Evolutionary conservation across 345 rosid species (phyloP), one percentile per base, ranked within the genome.

Genomic region (Trapa incisa): DNA sequence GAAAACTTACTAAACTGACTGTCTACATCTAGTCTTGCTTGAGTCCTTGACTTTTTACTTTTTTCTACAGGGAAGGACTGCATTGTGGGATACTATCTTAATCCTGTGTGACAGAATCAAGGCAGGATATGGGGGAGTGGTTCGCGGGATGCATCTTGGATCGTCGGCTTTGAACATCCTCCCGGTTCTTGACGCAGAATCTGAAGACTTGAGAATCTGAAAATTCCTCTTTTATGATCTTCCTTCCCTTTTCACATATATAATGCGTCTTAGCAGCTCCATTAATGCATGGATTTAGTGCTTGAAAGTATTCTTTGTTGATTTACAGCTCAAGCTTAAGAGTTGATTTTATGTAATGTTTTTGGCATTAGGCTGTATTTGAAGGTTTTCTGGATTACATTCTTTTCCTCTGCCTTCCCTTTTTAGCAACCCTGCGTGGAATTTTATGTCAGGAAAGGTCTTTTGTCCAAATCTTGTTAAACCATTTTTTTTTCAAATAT

Each of bases 61-160:
- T 70, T 43, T 7, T 66, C 72, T 66, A 58, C 96, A 90, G 97
- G 99, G 99, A 72, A 79, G 99, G 67, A 86, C 96, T 41, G 91
- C 96, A 38, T 65, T 89, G 65, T 91, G 99, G 97, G 96, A 91
- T 80, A 80, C 97, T 22, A 77, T 91, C 71, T 73, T 91, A 80
- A 80, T 93, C 12, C 54, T 86, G 73, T 87, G 96, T 81, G 88
- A 91, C 68, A 83, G 87, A 79, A 81, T 90, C 65, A 87, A 87
- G 80, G 80, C 81, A 47, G 92, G 87, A 65, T 87, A 84, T 29
- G 96, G 96, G 69, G 87, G 92, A 57, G 66, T 90, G 14, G 81
- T 91, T 68, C 87, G 96, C 36, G 96, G 94, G 53, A 87, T 93
- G 90, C 94, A 88, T 78, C 89, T 85, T 8, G 85, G 95, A 64